A percentile compares a stretch with the other conserved stretches of the same genome.
phyloP scores from a whole-genome alignment of 164 flowering plant genomes.

The Macadamia integrifolia region DNA sequence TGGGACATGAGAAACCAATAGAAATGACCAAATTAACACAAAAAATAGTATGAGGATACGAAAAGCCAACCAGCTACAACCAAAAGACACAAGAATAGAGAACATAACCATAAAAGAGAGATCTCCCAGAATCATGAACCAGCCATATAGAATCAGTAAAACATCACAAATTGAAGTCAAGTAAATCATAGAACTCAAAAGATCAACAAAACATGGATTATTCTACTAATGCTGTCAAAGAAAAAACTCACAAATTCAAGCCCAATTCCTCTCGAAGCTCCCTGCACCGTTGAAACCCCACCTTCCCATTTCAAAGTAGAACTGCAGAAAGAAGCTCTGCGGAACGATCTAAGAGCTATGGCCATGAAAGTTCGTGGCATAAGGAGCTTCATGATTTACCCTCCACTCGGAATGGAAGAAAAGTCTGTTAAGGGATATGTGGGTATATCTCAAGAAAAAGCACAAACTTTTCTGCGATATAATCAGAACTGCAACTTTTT shows the following conservation, averaged over 20 bases:
- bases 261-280: constrained; percentile 47
- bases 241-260: constrained; percentile 37
- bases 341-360: constrained; percentile 7
- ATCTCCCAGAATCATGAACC: no score
- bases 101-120: no score
- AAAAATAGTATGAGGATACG: no score
- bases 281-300: constrained; percentile 43
- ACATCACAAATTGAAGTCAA: neutral
- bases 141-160: no score
- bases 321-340: constrained; percentile 17
- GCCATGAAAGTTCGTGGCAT: neutral
- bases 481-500: no score
- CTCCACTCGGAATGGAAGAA: neutral
- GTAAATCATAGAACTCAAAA: neutral
- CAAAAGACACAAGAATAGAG: no score
- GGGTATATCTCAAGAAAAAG: no score
- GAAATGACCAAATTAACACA: no score
- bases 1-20: no score
- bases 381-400: neutral
- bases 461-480: no score
- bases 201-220: neutral
- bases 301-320: constrained; percentile 14
- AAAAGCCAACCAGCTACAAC: no score
- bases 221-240: neutral
- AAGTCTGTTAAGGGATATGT: no score